These are phyloP conservation scores for Fragaria ananassa DNA, from an alignment of 306 rosid species.

Conservation along the genomic window DNA sequence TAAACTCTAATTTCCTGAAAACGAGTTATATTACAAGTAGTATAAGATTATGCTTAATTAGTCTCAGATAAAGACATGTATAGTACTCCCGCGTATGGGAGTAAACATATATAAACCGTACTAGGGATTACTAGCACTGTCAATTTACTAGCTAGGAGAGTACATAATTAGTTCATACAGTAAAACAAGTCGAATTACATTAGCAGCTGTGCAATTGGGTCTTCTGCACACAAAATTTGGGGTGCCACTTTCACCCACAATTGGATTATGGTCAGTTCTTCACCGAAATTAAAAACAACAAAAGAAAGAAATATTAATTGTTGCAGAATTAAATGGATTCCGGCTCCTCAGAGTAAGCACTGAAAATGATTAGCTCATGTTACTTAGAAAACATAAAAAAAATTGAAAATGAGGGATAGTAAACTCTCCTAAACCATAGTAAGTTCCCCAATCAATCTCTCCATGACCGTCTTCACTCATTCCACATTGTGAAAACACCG, in stretches of 20 bases:
- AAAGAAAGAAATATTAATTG: not conserved
- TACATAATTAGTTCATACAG: not conserved
- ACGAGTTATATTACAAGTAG: too few relatives aligned
- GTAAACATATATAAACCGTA: too few relatives aligned
- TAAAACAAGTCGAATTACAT: slow-evolving; percentile 10
- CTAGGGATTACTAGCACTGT: not conserved
- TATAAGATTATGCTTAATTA: too few relatives aligned
- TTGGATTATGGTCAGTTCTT: slow-evolving; percentile 13
- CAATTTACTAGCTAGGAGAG: not conserved
- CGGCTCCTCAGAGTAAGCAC: slow-evolving; percentile 13
- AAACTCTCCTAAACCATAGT: slow-evolving; percentile 17
- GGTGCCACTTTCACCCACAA: slow-evolving; percentile 23
- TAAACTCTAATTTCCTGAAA: too few relatives aligned
- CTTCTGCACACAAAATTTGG: slow-evolving; percentile 40
- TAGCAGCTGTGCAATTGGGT: slow-evolving; percentile 9
- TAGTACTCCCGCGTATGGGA: too few relatives aligned
- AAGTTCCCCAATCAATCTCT: not conserved
- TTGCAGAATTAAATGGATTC: not conserved
- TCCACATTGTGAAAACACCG: slow-evolving; percentile 79
- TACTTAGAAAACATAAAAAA: slow-evolving; percentile 3
- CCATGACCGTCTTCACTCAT: slow-evolving; percentile 30
- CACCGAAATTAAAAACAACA: not conserved
- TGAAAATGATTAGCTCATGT: slow-evolving; percentile 28
- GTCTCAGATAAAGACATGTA: too few relatives aligned
- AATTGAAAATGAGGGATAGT: slow-evolving; percentile 17